Evolutionary conservation across 768 basidiomycete species (phyloP), one percentile per base, ranked within the genome.

Genomic region (Collybiopsis luxurians): DNA sequence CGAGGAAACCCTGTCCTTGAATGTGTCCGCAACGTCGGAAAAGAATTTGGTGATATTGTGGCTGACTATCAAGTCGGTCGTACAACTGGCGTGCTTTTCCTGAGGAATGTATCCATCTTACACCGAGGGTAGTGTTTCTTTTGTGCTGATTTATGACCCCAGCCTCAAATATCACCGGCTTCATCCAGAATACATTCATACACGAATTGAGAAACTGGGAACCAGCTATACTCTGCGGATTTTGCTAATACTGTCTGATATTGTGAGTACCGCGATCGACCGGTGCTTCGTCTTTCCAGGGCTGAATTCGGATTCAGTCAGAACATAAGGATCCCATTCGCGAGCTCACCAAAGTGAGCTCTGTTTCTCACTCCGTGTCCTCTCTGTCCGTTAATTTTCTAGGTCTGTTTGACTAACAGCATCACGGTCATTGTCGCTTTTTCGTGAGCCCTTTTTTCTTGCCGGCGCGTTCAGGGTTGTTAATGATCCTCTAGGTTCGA

Each of bases 131-230:
- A 21, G 1, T 12, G 30, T 30, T 45, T 44, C 12, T 21, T 57
- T 21, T 19, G 51, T 45, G 21, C 56, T 17, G 17, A 21, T 9
- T 9, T 30, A 24, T 51, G 2, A 26, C 5, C 19, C 2, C 59
- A 98, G 97, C 67, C 69, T 98, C 61, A 90, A 86, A 65, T 98
- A 98, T 63, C 95, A 98, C 65, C 89, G 95, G 50, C 81, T 99
- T 13, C 97, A 98, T 70, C 97, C 97, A 13, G 97, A 98, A 70
- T 99, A 99, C 68, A 87, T 99, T 56, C 92, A 93, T 68, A 81
- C 82, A 50, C 87, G 97, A 12, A 94, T 99, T 57, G 89, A 93
- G 64, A 88, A 86, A 62, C 83, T 99, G 19, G 90, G 88, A 3
- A 80, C 80, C 34, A 82, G 84, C 1, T 98, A 94, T 70, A 89